phyloP scores from a whole-genome alignment of 352 stramenopile genomes.

The Elongisporangium anandrum region DNA sequence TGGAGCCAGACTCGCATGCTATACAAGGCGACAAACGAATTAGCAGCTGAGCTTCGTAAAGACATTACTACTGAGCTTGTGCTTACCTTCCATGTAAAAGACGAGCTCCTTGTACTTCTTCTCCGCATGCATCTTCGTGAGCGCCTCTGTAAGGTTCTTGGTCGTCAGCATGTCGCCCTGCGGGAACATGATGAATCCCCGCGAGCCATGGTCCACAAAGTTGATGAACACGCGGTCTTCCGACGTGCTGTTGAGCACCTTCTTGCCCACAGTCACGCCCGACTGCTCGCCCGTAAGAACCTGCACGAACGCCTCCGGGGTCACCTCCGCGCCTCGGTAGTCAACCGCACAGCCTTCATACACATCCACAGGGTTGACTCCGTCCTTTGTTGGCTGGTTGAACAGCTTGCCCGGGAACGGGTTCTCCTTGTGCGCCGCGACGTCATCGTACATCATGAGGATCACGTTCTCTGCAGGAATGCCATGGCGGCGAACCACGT shows the following conservation, averaged over 20 bases:
- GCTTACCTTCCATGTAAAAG: conserved; percentile 85
- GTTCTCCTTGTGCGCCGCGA: conserved; percentile 73
- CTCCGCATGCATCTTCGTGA: conserved; percentile 77
- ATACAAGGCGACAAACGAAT: conserved; percentile 1
- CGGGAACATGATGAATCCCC: conserved; percentile 82
- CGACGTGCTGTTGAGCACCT: conserved; percentile 80
- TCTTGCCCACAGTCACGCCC: conserved; percentile 41
- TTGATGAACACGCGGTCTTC: conserved; percentile 91
- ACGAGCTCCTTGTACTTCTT: conserved; percentile 90
- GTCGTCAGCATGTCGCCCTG: conserved; percentile 68
- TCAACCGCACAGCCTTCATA: conserved; percentile 83
- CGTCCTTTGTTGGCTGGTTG: conserved; percentile 63
- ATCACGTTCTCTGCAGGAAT: conserved; percentile 87
- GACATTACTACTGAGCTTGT: too few species aligned
- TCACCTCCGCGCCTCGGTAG: conserved; percentile 76
- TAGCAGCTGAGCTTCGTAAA: not conserved
- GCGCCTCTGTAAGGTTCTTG: conserved; percentile 52
- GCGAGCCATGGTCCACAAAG: conserved; percentile 89
- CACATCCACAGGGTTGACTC: conserved; percentile 64
- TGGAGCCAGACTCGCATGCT: conserved; percentile 90
- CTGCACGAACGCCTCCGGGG: conserved; percentile 82
- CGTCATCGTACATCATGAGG: conserved; percentile 93
- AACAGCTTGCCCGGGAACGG: conserved; percentile 87
- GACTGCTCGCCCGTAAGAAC: conserved; percentile 81
- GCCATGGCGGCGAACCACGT: conserved; percentile 83